These are phyloP conservation scores for Quercus aquifolioides DNA, from an alignment of 306 rosid genomes.

Conservation along the genomic window DNA sequence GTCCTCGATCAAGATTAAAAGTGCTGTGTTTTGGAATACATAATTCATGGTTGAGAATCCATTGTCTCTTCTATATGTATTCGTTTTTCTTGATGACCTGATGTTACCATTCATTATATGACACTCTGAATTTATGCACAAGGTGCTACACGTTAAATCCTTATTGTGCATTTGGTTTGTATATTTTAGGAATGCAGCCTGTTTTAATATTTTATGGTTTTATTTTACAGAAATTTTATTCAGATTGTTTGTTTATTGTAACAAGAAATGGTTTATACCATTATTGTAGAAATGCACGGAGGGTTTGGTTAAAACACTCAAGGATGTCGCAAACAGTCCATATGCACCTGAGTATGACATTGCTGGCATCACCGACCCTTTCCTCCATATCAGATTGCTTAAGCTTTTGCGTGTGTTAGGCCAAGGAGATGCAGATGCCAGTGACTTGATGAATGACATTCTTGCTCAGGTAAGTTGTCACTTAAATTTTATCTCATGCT, in stretches of 20 bases:
- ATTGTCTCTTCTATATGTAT: neutral
- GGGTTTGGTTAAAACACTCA: slow-evolving; percentile 79
- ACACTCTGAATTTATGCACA: neutral
- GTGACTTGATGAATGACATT: slow-evolving; percentile 94
- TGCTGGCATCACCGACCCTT: slow-evolving; percentile 97
- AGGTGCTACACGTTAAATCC: neutral
- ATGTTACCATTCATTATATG: neutral
- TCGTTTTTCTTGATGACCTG: neutral
- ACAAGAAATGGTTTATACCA: slow-evolving; percentile 22
- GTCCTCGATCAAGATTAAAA: neutral
- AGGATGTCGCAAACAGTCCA: slow-evolving; percentile 85
- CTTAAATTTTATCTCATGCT: neutral
- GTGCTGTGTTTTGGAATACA: neutral
- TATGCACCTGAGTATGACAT: slow-evolving; percentile 94
- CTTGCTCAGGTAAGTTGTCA: slow-evolving; percentile 87
- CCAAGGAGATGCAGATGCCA: slow-evolving; percentile 89
- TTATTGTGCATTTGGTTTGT: neutral
- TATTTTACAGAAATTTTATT: slow-evolving; percentile 7
- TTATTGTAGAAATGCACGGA: slow-evolving; percentile 82
- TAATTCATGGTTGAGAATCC: neutral
- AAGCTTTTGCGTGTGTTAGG: slow-evolving; percentile 86
- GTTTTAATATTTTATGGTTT: slow-evolving; percentile 2
- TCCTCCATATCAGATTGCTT: slow-evolving; percentile 92
- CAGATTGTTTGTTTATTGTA: slow-evolving; percentile 14
- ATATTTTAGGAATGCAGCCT: slow-evolving; percentile 18